phyloP scores from a whole-genome alignment of 2,329 filamentous ascomycete genomes.

The Talaromyces verruculosus region DNA sequence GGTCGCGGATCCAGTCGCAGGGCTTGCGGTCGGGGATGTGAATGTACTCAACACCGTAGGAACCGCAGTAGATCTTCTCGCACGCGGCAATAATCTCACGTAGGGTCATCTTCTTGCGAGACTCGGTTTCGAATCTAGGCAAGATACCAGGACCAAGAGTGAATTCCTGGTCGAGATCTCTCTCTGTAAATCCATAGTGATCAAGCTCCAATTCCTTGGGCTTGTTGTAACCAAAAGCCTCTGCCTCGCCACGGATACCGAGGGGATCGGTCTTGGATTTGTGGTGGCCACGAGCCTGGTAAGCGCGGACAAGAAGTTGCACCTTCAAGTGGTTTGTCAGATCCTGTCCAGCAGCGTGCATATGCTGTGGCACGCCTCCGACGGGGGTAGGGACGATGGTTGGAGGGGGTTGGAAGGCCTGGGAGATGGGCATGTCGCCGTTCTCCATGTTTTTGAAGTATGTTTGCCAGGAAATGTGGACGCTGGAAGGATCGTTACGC shows the following conservation, averaged over 20 bases:
- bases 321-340: conserved; percentile 97
- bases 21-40: conserved; percentile 97
- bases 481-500: conserved; percentile 89
- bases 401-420: conserved; percentile 94
- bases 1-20: conserved; percentile 96
- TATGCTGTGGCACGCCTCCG: conserved; percentile 71
- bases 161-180: conserved; percentile 90
- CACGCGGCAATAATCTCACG: conserved; percentile 91
- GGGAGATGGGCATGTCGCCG: conserved; percentile 94
- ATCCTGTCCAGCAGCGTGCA: conserved; percentile 73
- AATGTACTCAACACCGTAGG: conserved; percentile 98
- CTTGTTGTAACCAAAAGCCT: conserved; percentile 80
- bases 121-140: conserved; percentile 85
- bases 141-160: conserved; percentile 90
- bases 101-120: conserved; percentile 91
- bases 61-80: conserved; percentile 93
- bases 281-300: conserved; percentile 97
- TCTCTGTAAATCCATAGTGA: conserved; percentile 92
- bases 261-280: conserved; percentile 97
- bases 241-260: conserved; percentile 81
- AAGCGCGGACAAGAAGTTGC: conserved; percentile 92
- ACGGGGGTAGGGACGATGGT: conserved; percentile 82
- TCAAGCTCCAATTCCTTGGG: conserved; percentile 91
- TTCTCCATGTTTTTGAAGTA: conserved; percentile 99
- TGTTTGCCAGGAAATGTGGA: conserved; percentile 97